Evolutionary conservation across 2,329 filamentous ascomycete genomes (phyloP), one percentile per base, ranked within the genome.

Genomic region (Colletotrichum aenigma): DNA sequence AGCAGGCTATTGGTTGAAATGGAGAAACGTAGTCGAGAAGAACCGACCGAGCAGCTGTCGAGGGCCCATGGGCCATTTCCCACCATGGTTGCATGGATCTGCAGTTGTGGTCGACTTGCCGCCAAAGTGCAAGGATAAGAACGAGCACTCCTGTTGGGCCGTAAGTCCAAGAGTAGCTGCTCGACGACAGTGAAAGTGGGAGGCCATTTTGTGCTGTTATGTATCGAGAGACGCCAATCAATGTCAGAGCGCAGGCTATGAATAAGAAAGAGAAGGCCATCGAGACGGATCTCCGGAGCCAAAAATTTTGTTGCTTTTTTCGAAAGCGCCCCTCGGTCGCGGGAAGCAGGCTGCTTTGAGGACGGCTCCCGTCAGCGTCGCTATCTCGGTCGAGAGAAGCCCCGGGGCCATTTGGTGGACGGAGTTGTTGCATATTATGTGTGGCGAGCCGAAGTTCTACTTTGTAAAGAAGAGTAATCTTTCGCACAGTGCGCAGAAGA

Each of bases 221-320:
- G 6, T 52, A 3, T 2, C 43, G 6, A 21, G n/a, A 52, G 6
- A 52, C 43, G 10, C 43, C 43, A 21, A 21, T 52, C 43, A 52
- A 10, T 13, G 43, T n/a, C 10, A 21, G 6, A 0, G n/a, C n/a
- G 4, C 43, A 21, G 6, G 10, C 3, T 0, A 7, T 48, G n/a
- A 48, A 48, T 1, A 52, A 52, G n/a, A 52, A 52, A 7, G 43
- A 21, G 4, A 52, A 52, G 6, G n/a, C 43, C 2, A 52, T 4
- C 6, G 13, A 21, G 0, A 52, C 4, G 2, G 6, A 13, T 52
- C 43, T 52, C 2, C 6, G 43, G 2, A 52, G n/a, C 43, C 43
- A 52, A 0, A 52, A 21, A 6, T 48, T 48, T 7, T 21, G 43
- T 21, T 7, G 8, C 5, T 7, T 10, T 13, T 48, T 6, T 3